phyloP scores from a whole-genome alignment of 805 yeast species.

The Dipodascopsis tothii region DNA sequence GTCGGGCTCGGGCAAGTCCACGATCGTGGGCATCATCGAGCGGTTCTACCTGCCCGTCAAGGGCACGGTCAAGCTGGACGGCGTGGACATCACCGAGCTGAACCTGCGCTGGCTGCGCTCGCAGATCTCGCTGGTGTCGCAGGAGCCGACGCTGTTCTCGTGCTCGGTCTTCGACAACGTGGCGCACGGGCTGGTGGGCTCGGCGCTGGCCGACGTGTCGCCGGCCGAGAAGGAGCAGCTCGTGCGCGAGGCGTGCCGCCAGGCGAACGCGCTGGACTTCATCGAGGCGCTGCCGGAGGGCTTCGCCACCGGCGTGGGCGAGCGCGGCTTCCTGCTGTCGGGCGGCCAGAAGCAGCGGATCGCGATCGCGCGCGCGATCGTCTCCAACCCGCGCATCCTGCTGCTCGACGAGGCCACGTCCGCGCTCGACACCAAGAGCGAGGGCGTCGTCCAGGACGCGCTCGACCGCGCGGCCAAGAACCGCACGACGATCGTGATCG shows the following conservation, averaged over 20 bases:
- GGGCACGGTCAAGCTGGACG: slow-evolving; percentile 76
- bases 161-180: slow-evolving; percentile 77
- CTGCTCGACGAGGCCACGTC: slow-evolving; percentile 63
- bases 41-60: slow-evolving; percentile 74
- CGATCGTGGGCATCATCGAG: slow-evolving; percentile 74
- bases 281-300: slow-evolving; percentile 46
- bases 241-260: slow-evolving; percentile 38
- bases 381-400: slow-evolving; percentile 47
- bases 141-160: slow-evolving; percentile 89
- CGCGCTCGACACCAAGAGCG: slow-evolving; percentile 56
- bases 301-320: slow-evolving; percentile 44
- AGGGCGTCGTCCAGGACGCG: slow-evolving; percentile 52
- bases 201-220: slow-evolving; percentile 28
- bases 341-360: slow-evolving; percentile 66
- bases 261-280: slow-evolving; percentile 48
- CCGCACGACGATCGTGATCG: slow-evolving; percentile 45
- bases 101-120: slow-evolving; percentile 68
- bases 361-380: slow-evolving; percentile 54
- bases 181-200: slow-evolving; percentile 55
- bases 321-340: slow-evolving; percentile 52
- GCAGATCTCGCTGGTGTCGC: slow-evolving; percentile 86
- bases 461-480: slow-evolving; percentile 32
- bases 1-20: slow-evolving; percentile 92
- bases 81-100: slow-evolving; percentile 67
- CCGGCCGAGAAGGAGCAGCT: slow-evolving; percentile 34